Conservation (phyloP, 2,329 filamentous ascomycete species). For the Rhexocercosporidium sp. region DNA sequence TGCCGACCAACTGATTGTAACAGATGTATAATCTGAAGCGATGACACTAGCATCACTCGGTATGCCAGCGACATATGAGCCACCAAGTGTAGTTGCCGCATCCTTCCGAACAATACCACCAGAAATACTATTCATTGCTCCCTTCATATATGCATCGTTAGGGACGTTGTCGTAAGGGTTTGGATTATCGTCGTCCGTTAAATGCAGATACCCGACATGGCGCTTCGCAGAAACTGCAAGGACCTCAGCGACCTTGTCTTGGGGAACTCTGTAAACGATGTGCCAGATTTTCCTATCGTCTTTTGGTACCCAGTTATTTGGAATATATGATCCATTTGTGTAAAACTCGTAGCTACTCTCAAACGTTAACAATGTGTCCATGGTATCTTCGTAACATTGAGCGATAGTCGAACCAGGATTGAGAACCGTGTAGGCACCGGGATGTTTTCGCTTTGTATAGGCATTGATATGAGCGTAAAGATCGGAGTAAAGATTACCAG, state of each 20-base stretch:
- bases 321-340: slow-evolving; percentile 26
- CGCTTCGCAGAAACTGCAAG: slow-evolving; percentile 4
- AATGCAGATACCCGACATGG: background rate
- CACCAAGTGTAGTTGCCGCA: background rate
- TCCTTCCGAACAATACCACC: slow-evolving; percentile 11
- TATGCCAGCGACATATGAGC: background rate
- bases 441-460: slow-evolving; percentile 34
- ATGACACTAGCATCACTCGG: slow-evolving; percentile 1
- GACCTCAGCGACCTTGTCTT: slow-evolving; percentile 11
- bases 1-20: background rate
- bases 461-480: slow-evolving; percentile 39
- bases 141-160: slow-evolving; percentile 22
- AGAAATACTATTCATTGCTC: slow-evolving; percentile 3
- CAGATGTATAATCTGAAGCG: slow-evolving; percentile 22
- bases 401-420: slow-evolving; percentile 35
- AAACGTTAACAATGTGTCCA: slow-evolving; percentile 43
- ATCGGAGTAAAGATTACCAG: slow-evolving; percentile 38
- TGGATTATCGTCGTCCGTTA: slow-evolving; percentile 8
- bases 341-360: slow-evolving; percentile 39
- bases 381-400: slow-evolving; percentile 40
- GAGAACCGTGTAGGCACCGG: slow-evolving; percentile 37
- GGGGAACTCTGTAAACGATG: slow-evolving; percentile 40
- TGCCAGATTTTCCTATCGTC: slow-evolving; percentile 44
- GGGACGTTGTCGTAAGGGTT: slow-evolving; percentile 24
- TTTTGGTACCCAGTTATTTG: slow-evolving; percentile 39